Evolutionary conservation across 1,139 yeast genomes (phyloP).

Genomic region (Ogataea hybrid): DNA sequence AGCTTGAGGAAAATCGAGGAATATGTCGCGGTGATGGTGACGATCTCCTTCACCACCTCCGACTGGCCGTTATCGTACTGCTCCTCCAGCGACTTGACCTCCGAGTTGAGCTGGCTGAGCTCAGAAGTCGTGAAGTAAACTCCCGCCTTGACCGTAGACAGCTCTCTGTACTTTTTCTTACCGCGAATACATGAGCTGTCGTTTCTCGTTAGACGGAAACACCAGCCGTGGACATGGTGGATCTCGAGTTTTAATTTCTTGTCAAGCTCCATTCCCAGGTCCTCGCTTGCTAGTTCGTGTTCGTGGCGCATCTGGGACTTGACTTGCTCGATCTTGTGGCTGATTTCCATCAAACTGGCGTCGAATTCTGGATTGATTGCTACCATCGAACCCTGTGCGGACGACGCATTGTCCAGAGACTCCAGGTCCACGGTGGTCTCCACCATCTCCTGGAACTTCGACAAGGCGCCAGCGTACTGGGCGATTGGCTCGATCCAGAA

Average conservation of each 20-base stretch:
- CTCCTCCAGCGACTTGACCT: constrained; percentile 55
- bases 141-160: constrained; percentile 93
- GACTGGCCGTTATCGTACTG: constrained; percentile 76
- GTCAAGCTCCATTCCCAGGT: constrained; percentile 75
- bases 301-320: constrained; percentile 55
- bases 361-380: constrained; percentile 90
- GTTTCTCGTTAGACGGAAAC: constrained; percentile 85
- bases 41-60: constrained; percentile 76
- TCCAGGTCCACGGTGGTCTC: constrained; percentile 89
- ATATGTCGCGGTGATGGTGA: constrained; percentile 76
- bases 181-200: constrained; percentile 81
- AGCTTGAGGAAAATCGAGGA: constrained; percentile 71
- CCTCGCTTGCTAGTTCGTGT: constrained; percentile 69
- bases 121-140: constrained; percentile 79
- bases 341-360: constrained; percentile 63
- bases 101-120: constrained; percentile 57
- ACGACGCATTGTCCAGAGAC: constrained; percentile 57
- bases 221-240: constrained; percentile 89
- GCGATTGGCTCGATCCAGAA: constrained; percentile 61
- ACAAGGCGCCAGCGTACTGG: constrained; percentile 48
- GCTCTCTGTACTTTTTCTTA: constrained; percentile 62
- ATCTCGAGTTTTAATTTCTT: constrained; percentile 86
- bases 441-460: constrained; percentile 77
- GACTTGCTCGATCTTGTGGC: constrained; percentile 53
- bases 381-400: constrained; percentile 49